Base-by-base conservation (phyloP, 352 stramenopile species). In the Phytophthora litchii region DNA sequence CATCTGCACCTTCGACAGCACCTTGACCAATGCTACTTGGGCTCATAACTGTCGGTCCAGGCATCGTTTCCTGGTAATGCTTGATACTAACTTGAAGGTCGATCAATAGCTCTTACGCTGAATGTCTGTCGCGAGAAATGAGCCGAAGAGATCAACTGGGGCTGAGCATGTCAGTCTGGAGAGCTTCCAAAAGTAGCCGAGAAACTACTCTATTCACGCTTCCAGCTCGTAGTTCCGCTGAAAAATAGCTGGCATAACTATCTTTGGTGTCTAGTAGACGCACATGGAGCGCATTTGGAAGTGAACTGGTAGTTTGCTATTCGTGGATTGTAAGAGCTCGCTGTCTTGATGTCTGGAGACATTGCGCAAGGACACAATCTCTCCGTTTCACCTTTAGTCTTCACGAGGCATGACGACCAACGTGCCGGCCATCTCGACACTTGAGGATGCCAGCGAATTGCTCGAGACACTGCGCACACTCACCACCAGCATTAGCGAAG, bases 381-480 rank as follows among this genome's bases (percentile, higher is more conserved):
- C 27, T 21, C 23, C 16, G 7, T 9, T 14, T 35, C 40, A n/a
- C 14, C 27, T 41, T 13, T 21, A 16, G 4, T 27, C 38, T 9
- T 16, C 17, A 36, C 19, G n/a, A 36, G 34, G 8, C 35, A 64
- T 68, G 54, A 32, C 34, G 16, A 40, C 37, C 25, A 49, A 59
- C 25, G 12, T 42, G 23, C 51, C 50, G 34, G 37, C 32, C 34
- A 75, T 90, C 45, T 60, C 68, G 41, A 74, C 63, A 32, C 65
- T 91, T 19, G 64, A 76, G 23, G 78, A 86, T 48, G 78, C 78
- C 16, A 74, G 64, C 36, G 16, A 19, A 4, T 44, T 71, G 8
- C 37, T 91, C 0, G 42, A 76, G 5, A 64, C 60, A 4, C 57
- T 91, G 16, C 69, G 60, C 10, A 19, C 42, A 16, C 59, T 88